These are phyloP conservation scores for Elongisporangium anandrum DNA, from an alignment of 352 stramenopile species.

Conservation along the genomic window DNA sequence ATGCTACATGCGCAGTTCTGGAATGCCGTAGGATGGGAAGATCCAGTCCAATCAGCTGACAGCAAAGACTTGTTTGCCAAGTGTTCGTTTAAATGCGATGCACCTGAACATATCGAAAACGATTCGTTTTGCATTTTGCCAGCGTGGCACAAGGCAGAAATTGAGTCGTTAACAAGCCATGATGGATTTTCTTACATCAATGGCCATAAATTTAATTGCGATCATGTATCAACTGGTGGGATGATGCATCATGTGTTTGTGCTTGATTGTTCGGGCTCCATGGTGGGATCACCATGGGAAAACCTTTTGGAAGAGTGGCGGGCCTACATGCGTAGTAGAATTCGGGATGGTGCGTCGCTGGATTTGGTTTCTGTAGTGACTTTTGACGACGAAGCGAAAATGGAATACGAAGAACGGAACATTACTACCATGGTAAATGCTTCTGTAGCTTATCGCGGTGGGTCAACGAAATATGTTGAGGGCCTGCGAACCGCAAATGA, in stretches of 20 bases:
- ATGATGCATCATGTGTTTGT: conserved; percentile 50
- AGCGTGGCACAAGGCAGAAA: conserved; percentile 25
- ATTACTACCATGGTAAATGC: conserved; percentile 19
- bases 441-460: conserved; percentile 16
- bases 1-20: conserved; percentile 43
- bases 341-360: conserved; percentile 18
- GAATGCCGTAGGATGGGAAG: conserved; percentile 42
- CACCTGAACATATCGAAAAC: conserved; percentile 28
- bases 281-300: conserved; percentile 28
- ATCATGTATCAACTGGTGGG: conserved; percentile 19
- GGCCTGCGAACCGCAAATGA: conserved; percentile 43
- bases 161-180: neutral
- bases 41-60: conserved; percentile 24
- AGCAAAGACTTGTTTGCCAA: conserved; percentile 32
- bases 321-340: conserved; percentile 34
- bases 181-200: conserved; percentile 27
- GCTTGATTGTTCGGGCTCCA: conserved; percentile 44
- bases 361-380: conserved; percentile 47
- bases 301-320: conserved; percentile 24
- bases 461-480: conserved; percentile 28
- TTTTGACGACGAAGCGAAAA: conserved; percentile 21
- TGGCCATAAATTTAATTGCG: conserved; percentile 45
- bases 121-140: conserved; percentile 32
- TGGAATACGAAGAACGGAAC: conserved; percentile 24
- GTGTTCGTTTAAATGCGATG: conserved; percentile 37